Conservation (phyloP, 1,139 yeast genomes). For the Geotrichum siamense region DNA sequence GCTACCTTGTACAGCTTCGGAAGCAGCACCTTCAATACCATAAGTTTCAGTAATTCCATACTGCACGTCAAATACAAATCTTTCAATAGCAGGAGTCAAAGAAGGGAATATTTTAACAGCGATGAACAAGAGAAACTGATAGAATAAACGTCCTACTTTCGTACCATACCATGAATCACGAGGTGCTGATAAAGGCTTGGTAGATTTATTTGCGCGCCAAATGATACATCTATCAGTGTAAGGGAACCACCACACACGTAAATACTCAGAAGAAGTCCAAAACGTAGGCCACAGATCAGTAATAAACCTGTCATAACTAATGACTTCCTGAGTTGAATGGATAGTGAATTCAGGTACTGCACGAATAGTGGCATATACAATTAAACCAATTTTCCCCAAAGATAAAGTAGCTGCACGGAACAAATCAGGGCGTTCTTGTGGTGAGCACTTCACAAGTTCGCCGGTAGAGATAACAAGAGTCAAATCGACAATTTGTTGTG, state of each 20-base stretch:
- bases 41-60: slow-evolving; percentile 65
- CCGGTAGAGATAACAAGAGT: slow-evolving; percentile 63
- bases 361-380: slow-evolving; percentile 80
- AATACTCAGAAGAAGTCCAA: slow-evolving; percentile 88
- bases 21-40: slow-evolving; percentile 45
- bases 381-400: slow-evolving; percentile 85
- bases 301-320: slow-evolving; percentile 60
- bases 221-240: slow-evolving; percentile 76
- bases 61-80: slow-evolving; percentile 76
- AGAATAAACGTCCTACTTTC: slow-evolving; percentile 63
- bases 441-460: slow-evolving; percentile 60
- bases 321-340: slow-evolving; percentile 73
- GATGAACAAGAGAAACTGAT: slow-evolving; percentile 71
- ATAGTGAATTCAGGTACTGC: slow-evolving; percentile 79
- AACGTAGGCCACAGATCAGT: slow-evolving; percentile 51
- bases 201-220: slow-evolving; percentile 79
- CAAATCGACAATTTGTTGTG: slow-evolving; percentile 77
- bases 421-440: slow-evolving; percentile 56
- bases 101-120: slow-evolving; percentile 67
- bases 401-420: slow-evolving; percentile 84
- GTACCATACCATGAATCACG: slow-evolving; percentile 84
- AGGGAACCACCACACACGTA: slow-evolving; percentile 97
- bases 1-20: slow-evolving; percentile 58
- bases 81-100: slow-evolving; percentile 77
- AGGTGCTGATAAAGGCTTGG: slow-evolving; percentile 58